Evolutionary conservation across 768 basidiomycete species (phyloP), one percentile per base, ranked within the genome.

Genomic region (Agrocybe praecox): DNA sequence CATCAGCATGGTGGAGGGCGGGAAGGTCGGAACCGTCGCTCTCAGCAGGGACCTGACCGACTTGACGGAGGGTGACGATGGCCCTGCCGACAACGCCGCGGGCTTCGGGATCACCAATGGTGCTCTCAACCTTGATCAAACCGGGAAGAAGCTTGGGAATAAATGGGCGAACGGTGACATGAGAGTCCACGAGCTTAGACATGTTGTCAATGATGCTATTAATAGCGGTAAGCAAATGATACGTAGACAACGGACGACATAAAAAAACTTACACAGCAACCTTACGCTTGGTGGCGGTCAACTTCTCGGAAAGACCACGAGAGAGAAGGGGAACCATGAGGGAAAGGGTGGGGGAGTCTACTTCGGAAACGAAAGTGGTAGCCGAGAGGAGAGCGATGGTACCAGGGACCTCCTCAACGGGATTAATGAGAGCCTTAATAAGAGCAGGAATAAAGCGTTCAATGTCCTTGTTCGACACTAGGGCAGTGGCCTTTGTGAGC

Each of bases 351-450:
- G 95, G 84, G 49, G 95, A 94, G 68, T 97, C 96, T 76, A 98
- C 96, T 83, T 98, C 96, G 51, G 96, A 93, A 92, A 98, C 96
- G 88, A 97, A 98, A 75, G 96, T 98, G 76, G 96, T 98, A 56
- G 96, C 87, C 76, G 96, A 94, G 76, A 97, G 94, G 78, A 96
- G 90, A 61, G 84, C 83, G 68, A 98, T 92, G 69, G 95, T 97
- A 67, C 87, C 89, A 67, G 96, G 92, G 56, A 98, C 96, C 87
- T 99, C 97, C 81, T 99, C 96, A 62, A 97, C 94, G 67, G 97
- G 97, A 84, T 99, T 96, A 79, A 98, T 94, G 70, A 98, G 82
- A 73, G 94, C 90, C 75, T 96, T 94, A 76, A 98, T 96, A 69
- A 99, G 87, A 73, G 96, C 96, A 66, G 93, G 94, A 83, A 98